These are phyloP conservation scores for Phytophthora sansomeana DNA, from an alignment of 352 stramenopile genomes.

Conservation along the genomic window DNA sequence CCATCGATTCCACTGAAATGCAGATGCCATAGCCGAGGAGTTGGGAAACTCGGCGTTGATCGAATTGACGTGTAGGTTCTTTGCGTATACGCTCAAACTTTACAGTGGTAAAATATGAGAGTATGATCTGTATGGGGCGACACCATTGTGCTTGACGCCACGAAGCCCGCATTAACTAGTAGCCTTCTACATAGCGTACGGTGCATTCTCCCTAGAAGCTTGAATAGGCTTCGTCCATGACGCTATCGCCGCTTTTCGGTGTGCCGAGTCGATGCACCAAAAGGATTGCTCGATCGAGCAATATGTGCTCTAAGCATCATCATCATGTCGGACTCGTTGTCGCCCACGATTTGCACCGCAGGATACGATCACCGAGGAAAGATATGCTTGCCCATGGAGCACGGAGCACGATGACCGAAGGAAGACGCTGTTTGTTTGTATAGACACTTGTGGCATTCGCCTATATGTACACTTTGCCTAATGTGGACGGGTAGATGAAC, in stretches of 20 bases:
- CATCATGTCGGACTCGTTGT: constrained; percentile 1
- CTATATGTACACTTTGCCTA: constrained; percentile 32
- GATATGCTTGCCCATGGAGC: not conserved
- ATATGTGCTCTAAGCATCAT: not conserved
- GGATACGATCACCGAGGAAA: constrained; percentile 5
- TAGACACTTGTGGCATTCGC: constrained; percentile 25
- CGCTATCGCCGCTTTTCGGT: constrained; percentile 16
- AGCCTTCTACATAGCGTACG: too few species aligned
- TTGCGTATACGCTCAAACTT: not conserved
- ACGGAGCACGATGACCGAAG: not conserved
- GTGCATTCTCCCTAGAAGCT: too few species aligned
- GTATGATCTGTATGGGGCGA: too few species aligned
- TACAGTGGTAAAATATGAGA: not conserved
- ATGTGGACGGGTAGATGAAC: constrained; percentile 25
- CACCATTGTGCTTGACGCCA: too few species aligned
- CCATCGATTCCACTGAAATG: too few species aligned
- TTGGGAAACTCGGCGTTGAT: not conserved
- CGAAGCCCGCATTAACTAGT: too few species aligned
- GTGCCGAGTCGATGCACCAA: constrained; percentile 17
- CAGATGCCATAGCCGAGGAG: not conserved
- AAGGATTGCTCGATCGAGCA: not conserved
- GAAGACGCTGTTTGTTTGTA: not conserved
- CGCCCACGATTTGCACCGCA: constrained; percentile 1
- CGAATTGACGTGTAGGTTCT: not conserved
- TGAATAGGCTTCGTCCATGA: too few species aligned